These are phyloP conservation scores for Pleurotus citrinopileatus DNA, from an alignment of 768 basidiomycete genomes.

Conservation along the genomic window DNA sequence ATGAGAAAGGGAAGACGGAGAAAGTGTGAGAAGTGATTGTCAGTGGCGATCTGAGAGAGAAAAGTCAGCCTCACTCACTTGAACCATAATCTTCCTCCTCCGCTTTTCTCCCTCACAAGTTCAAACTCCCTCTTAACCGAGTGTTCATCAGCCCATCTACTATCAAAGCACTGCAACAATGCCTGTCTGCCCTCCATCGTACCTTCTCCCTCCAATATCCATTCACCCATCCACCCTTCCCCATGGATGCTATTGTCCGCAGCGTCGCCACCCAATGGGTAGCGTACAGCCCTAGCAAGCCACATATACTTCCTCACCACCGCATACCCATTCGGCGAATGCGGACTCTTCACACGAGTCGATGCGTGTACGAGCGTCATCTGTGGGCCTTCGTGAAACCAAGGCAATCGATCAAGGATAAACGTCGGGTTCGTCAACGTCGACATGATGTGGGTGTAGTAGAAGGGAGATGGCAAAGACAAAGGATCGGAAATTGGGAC, in stretches of 20 bases:
- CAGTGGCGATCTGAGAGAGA: too few species aligned
- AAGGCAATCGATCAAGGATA: constrained; percentile 31
- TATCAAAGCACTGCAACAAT: constrained; percentile 50
- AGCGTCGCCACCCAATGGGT: constrained; percentile 1
- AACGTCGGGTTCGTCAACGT: constrained; percentile 34
- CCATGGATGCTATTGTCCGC: constrained; percentile 29
- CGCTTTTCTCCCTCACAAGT: constrained; percentile 60
- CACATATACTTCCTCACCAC: constrained; percentile 63
- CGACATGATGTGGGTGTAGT: constrained; percentile 67
- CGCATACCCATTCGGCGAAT: constrained; percentile 57
- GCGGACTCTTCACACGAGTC: constrained; percentile 54
- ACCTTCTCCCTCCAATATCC: constrained; percentile 79
- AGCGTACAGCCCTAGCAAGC: constrained; percentile 48
- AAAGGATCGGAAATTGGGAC: constrained; percentile 56
- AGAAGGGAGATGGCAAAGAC: constrained; percentile 70
- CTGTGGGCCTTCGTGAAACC: constrained; percentile 40
- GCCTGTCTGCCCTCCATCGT: constrained; percentile 61
- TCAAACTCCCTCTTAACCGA: constrained; percentile 42
- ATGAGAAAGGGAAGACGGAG: constrained; percentile 4
- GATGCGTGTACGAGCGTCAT: constrained; percentile 44
- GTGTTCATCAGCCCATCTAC: constrained; percentile 26
- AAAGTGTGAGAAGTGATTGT: background rate
- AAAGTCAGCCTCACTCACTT: constrained; percentile 37
- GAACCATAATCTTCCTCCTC: constrained; percentile 60
- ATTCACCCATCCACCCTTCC: constrained; percentile 73